These are phyloP conservation scores for Anthracocystis walkeri DNA, from an alignment of 1,284 basidiomycete genomes.

Conservation along the genomic window DNA sequence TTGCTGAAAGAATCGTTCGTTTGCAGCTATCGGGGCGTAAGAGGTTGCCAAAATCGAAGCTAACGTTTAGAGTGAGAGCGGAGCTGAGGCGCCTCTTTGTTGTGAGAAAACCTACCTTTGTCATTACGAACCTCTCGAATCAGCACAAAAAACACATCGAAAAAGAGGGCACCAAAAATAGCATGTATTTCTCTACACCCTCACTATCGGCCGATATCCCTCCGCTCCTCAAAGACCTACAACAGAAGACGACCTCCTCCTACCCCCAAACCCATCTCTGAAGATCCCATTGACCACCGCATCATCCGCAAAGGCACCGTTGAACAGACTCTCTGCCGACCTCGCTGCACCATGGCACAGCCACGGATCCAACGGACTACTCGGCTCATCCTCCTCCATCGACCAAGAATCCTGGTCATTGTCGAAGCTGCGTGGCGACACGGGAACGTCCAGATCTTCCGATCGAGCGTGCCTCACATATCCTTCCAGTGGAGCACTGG, in stretches of 20 bases:
- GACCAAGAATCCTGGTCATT: constrained; percentile 3
- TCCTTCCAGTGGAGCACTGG: constrained; percentile 8
- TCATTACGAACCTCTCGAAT: neutral
- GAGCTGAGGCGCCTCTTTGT: constrained; percentile 13
- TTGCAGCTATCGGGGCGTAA: neutral
- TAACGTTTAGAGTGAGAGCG: neutral
- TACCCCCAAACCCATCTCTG: constrained; percentile 19
- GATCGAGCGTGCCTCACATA: constrained; percentile 3
- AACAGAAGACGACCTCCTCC: constrained; percentile 7
- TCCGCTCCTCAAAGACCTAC: neutral
- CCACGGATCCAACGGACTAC: constrained; percentile 42
- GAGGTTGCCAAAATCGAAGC: neutral
- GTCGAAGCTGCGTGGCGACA: constrained; percentile 38
- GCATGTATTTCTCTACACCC: neutral
- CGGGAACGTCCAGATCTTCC: constrained; percentile 25
- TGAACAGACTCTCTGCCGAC: neutral
- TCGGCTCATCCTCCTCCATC: neutral
- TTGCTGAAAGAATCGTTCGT: neutral
- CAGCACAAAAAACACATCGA: neutral
- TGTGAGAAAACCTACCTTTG: constrained; percentile 9
- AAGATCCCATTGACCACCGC: constrained; percentile 26
- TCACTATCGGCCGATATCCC: constrained; percentile 1
- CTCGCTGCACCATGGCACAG: neutral
- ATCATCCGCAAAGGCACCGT: constrained; percentile 11
- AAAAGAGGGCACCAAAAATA: neutral